Evolutionary conservation across 1,139 yeast species (phyloP).

Genomic region (Kodamaea suecica): DNA sequence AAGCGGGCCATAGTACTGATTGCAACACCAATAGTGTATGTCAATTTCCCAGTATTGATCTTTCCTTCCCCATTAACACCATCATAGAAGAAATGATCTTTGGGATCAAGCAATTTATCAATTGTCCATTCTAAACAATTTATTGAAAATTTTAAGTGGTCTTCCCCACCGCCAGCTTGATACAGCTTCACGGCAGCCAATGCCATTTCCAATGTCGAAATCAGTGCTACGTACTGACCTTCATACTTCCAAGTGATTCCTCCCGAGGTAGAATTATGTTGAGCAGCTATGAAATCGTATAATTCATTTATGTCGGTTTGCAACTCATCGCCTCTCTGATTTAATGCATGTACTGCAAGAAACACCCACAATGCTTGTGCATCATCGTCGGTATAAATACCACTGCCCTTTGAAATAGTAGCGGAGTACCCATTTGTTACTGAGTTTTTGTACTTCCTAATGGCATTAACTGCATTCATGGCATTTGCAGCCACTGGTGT

Average conservation of each 20-base stretch:
- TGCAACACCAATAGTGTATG: conserved; percentile 35
- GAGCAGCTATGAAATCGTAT: conserved; percentile 17
- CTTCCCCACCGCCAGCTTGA: conserved; percentile 15
- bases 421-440: conserved; percentile 28
- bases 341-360: conserved; percentile 17
- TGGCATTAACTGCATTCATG: conserved; percentile 4
- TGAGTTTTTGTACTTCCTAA: conserved; percentile 10
- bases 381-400: conserved; percentile 35
- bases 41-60: conserved; percentile 30
- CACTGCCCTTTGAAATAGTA: conserved; percentile 24
- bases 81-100: conserved; percentile 30
- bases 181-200: conserved; percentile 31
- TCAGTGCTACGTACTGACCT: conserved; percentile 30
- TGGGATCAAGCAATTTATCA: conserved; percentile 26
- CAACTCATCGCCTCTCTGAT: conserved; percentile 14
- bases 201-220: conserved; percentile 34
- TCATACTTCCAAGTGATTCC: conserved; percentile 31
- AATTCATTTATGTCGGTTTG: conserved; percentile 17
- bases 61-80: conserved; percentile 21
- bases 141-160: conserved; percentile 21
- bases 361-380: conserved; percentile 35
- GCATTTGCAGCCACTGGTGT: conserved; percentile 5
- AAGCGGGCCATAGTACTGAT: conserved; percentile 30
- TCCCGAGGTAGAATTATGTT: conserved; percentile 21
- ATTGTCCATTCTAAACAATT: conserved; percentile 24